phyloP scores from a whole-genome alignment of 1,139 yeast species.

The Hansenula anomala region DNA sequence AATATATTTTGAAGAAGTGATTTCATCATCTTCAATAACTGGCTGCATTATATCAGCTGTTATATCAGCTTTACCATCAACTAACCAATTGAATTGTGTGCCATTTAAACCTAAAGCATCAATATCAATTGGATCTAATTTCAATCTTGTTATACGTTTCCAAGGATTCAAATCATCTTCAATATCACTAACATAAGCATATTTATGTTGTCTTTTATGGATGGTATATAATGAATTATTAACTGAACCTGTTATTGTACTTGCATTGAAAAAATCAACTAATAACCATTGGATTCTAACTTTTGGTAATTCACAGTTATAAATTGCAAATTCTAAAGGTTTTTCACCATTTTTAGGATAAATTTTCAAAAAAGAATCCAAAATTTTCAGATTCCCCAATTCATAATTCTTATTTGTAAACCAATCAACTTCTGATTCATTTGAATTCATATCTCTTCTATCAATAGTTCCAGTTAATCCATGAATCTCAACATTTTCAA shows the following conservation, averaged over 20 bases:
- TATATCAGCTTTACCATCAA: slow-evolving; percentile 64
- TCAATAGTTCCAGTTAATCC: slow-evolving; percentile 56
- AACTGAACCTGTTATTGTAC: slow-evolving; percentile 65
- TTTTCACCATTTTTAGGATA: slow-evolving; percentile 25
- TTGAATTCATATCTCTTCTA: slow-evolving; percentile 33
- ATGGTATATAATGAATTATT: slow-evolving; percentile 72
- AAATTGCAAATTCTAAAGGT: slow-evolving; percentile 51
- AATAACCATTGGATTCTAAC: slow-evolving; percentile 54
- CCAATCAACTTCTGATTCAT: slow-evolving; percentile 35
- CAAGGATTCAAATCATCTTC: slow-evolving; percentile 36
- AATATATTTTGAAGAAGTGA: slow-evolving; percentile 40
- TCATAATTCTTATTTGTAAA: slow-evolving; percentile 37
- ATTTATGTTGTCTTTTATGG: slow-evolving; percentile 52
- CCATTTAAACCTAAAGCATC: slow-evolving; percentile 29
- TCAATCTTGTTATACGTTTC: slow-evolving; percentile 53
- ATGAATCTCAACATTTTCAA: slow-evolving; percentile 54
- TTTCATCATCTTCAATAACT: slow-evolving; percentile 27
- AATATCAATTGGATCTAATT: slow-evolving; percentile 61
- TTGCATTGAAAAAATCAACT: slow-evolving; percentile 65
- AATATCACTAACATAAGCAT: slow-evolving; percentile 33
- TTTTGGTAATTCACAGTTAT: slow-evolving; percentile 60
- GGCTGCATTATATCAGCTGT: slow-evolving; percentile 71
- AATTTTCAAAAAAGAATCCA: slow-evolving; percentile 49
- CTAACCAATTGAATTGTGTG: slow-evolving; percentile 63
- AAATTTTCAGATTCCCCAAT: slow-evolving; percentile 45